phyloP scores from a whole-genome alignment of 805 yeast species.

The Saturnispora ahearnii region DNA sequence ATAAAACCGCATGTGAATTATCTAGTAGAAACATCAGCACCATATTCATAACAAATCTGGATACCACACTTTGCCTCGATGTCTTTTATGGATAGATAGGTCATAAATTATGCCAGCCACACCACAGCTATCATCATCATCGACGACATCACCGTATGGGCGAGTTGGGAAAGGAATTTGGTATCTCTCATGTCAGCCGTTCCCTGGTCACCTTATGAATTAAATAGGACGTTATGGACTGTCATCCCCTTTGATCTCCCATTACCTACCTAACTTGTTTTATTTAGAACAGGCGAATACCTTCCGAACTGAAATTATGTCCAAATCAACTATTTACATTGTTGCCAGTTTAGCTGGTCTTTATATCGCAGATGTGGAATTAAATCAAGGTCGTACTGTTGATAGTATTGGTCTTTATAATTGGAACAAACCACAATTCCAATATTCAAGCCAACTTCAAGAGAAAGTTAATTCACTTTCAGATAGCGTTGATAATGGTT shows the following conservation, averaged over 20 bases:
- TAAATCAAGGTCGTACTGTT: conserved; percentile 5
- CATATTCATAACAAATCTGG: too few relatives aligned
- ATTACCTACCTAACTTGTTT: too few relatives aligned
- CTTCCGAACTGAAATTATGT: background rate
- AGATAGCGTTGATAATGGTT: background rate
- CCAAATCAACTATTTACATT: conserved; percentile 4
- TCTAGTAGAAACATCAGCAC: too few relatives aligned
- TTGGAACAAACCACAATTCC: conserved; percentile 2
- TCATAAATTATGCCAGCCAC: too few relatives aligned
- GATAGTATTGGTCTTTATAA: conserved; percentile 7
- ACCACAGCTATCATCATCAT: background rate
- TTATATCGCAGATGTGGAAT: conserved; percentile 7
- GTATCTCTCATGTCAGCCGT: background rate
- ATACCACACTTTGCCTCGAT: too few relatives aligned
- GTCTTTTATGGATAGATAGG: too few relatives aligned
- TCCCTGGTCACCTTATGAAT: background rate
- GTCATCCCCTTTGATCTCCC: too few relatives aligned
- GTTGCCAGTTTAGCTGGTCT: conserved; percentile 8
- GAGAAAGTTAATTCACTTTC: background rate
- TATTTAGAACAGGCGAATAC: too few relatives aligned
- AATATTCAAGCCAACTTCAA: background rate
- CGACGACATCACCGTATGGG: background rate
- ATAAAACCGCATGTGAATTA: too few relatives aligned
- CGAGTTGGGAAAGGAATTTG: background rate
- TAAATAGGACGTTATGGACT: background rate